Conservation (phyloP, 140 eudicot species). For the Senecio squalidus region DNA sequence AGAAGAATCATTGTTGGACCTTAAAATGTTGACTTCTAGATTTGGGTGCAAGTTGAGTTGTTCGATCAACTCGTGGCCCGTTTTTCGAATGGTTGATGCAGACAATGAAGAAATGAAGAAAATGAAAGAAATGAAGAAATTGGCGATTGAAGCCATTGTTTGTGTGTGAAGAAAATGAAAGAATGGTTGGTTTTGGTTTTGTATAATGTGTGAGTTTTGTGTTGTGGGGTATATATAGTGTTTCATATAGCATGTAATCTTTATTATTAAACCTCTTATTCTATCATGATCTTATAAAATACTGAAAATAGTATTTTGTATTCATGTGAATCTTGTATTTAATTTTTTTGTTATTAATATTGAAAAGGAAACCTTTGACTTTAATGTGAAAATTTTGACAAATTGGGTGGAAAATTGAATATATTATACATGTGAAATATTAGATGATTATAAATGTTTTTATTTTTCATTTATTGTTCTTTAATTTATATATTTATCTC, state of each 20-base stretch:
- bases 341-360: constrained; percentile 3
- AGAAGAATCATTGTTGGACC: constrained; percentile 1
- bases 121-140: constrained; percentile 17
- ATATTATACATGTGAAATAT: not conserved
- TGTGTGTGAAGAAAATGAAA: constrained; percentile 14
- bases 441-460: too few relatives aligned
- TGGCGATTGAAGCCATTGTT: constrained; percentile 37
- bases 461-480: too few relatives aligned
- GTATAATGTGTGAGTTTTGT: constrained; percentile 17
- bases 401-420: not conserved
- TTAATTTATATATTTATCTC: too few relatives aligned
- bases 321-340: constrained; percentile 11
- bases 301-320: not conserved
- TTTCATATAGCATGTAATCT: constrained; percentile 24
- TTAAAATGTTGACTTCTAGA: constrained; percentile 43
- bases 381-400: not conserved
- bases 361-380: constrained; percentile 17
- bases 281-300: constrained; percentile 15
- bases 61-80: constrained; percentile 33
- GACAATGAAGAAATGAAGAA: constrained; percentile 27
- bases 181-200: constrained; percentile 26
- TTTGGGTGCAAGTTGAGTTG: constrained; percentile 72
- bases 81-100: constrained; percentile 23
- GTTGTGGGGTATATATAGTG: constrained; percentile 22
- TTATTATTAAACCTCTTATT: constrained; percentile 13